Base-by-base conservation (phyloP, 1,284 basidiomycete species). In the Ustilago nuda region DNA sequence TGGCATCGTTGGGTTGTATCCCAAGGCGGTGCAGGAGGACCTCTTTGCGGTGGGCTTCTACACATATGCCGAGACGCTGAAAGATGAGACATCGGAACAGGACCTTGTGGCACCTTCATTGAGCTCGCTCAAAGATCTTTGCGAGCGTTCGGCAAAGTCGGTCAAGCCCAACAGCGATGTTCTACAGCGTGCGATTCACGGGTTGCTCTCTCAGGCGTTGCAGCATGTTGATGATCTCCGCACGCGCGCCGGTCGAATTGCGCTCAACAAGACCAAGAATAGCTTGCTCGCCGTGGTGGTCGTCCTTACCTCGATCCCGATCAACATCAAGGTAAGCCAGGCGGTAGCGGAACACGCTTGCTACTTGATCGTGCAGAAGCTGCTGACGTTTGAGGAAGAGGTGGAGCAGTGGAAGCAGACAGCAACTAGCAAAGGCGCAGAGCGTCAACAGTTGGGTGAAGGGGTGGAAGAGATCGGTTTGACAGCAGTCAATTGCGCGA, bases 231-330 rank as follows among this genome's bases (percentile, higher is more conserved):
- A 98, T 78, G 94, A 93, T 73, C 94, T 97, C 91, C 90, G 78
- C 23, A 66, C 76, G 17, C 75, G 83, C 53, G 89, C 91, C 66
- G 95, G 95, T 4, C 81, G 89, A 0, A 90, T 93, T 11, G 92
- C 93, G 2, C 87, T 89, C 8, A 91, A 92, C 86, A 98, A 98
- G 87, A 89, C 93, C 85, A 95, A 94, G 87, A 94, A 92, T 85
- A 98, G 97, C 86, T 89, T 98, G 66, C 87, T 98, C 17, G 93
- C 94, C 0, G 89, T 92, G 0, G 94, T 94, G 3, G 89, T 99
- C 8, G 89, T 98, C 60, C 86, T 98, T 45, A 97, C 95, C 0
- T 90, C 92, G 13, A 87, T 95, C 2, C 92, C 94, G 1, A 79
- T 90, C 1, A 88, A 88, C 12, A 88, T 92, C 32, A 90, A 90